Evolutionary conservation across 108 stramenopile species (phyloP), one percentile per base, ranked within the genome.

Genomic region (Chaetoceros tenuissimus): DNA sequence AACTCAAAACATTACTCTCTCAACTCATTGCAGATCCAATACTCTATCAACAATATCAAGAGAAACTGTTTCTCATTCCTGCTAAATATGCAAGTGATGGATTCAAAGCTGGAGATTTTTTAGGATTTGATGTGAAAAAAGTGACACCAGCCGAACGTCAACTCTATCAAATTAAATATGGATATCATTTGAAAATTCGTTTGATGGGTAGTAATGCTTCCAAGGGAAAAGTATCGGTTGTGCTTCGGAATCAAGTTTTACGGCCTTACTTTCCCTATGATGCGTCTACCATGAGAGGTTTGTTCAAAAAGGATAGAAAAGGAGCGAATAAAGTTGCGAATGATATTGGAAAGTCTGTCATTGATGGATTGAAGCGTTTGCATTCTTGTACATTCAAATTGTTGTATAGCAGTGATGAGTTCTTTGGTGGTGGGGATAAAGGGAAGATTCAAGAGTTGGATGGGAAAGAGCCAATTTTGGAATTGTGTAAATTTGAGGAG

Each of bases 181-280:
- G 13, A 40, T 40, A 10, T 40, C 8, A 5, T 10, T 10, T 40
- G 34, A 40, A 5, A 10, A 10, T 5, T 40, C 34, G 13, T 10
- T 40, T 40, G 13, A 40, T 40, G 34, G 34, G 34, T 10, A 40
- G 34, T 13, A 40, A 40, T 13, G 34, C 5, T 10, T 40, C 34
- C 34, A 40, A 10, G 34, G 34, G 34, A 10, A 40, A 40, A 40
- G 34, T 71, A 19, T 20, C 69, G 8, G 64, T 62, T 45, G 53
- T 57, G 31, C 22, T 71, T 29, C 58, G 48, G 17, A 45, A 62
- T 10, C 16, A 22, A 1, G 34, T 45, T 18, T 40, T 71, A 7
- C 43, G 60, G 28, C 58, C 70, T 7, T 31, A 50, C 22, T 71
- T 71, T 64, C 46, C 3, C 13, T 13, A 44, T 19, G 19, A 59